Percentiles rank a stretch among this genome's conserved stretches.
Conservation (phyloP, 2,329 filamentous ascomycete genomes). For the Ceratocystis cubensis region DNA sequence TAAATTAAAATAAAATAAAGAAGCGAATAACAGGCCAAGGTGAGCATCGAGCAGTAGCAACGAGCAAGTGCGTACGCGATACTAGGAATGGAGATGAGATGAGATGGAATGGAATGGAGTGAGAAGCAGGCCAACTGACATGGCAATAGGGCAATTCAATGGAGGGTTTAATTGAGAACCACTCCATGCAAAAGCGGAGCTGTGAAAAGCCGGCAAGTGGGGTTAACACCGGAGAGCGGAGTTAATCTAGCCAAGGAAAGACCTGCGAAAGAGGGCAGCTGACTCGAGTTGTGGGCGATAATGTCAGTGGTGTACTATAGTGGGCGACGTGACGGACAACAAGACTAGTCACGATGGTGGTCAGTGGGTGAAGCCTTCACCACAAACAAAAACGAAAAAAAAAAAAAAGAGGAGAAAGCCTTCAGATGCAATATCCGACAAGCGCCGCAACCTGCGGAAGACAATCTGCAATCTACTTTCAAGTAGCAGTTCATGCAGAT, state of each 20-base stretch:
- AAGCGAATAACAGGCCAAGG: background rate
- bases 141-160: background rate
- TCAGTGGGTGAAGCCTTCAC: no score
- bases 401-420: no score
- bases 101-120: background rate
- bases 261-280: background rate
- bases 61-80: no score
- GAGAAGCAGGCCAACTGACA: background rate
- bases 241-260: background rate
- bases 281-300: background rate
- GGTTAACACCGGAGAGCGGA: background rate
- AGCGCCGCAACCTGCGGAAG: background rate
- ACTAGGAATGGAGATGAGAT: background rate
- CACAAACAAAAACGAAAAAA: no score
- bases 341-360: no score
- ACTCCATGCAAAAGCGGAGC: background rate
- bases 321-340: no score
- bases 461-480: background rate
- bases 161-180: background rate
- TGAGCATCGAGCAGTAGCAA: no score
- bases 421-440: background rate
- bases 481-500: background rate
- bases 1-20: no score
- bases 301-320: no score
- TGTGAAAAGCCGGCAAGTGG: background rate